Percentiles rank a stretch among this genome's conserved stretches.
Evolutionary conservation across 495 filamentous ascomycete genomes (phyloP).

Genomic region (Aspergillus bridgeri): DNA sequence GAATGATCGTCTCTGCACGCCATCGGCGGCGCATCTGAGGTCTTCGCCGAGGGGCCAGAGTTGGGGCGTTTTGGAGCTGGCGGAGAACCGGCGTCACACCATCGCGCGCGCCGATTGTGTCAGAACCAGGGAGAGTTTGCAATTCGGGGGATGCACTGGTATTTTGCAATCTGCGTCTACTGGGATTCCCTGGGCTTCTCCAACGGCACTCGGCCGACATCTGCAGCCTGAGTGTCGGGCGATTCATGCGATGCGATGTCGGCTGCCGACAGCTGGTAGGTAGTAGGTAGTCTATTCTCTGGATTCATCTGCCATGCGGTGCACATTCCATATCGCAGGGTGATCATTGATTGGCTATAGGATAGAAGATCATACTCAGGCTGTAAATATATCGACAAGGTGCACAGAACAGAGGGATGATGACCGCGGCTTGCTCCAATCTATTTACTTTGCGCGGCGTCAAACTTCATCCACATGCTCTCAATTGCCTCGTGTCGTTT

Average conservation of each 20-base stretch:
- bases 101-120: slow-evolving; percentile 5
- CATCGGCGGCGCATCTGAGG: not conserved
- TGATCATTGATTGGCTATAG: not conserved
- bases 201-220: not conserved
- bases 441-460: not conserved
- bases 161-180: slow-evolving; percentile 3
- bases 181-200: not conserved
- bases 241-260: not conserved
- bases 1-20: not conserved
- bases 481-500: slow-evolving; percentile 5
- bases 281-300: too few species aligned
- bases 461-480: slow-evolving; percentile 7
- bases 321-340: not conserved
- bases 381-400: not conserved
- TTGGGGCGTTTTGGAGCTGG: not conserved
- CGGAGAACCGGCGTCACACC: slow-evolving; percentile 8
- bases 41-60: not conserved
- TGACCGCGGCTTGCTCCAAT: not conserved
- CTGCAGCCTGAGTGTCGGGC: not conserved
- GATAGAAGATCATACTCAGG: too few species aligned
- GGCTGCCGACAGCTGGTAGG: too few species aligned
- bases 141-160: not conserved
- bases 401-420: not conserved
- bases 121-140: not conserved
- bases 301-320: not conserved